Evolutionary conservation across 1,139 yeast species (phyloP), one percentile per base, ranked within the genome.

Genomic region (Geotrichum histeridarum): DNA sequence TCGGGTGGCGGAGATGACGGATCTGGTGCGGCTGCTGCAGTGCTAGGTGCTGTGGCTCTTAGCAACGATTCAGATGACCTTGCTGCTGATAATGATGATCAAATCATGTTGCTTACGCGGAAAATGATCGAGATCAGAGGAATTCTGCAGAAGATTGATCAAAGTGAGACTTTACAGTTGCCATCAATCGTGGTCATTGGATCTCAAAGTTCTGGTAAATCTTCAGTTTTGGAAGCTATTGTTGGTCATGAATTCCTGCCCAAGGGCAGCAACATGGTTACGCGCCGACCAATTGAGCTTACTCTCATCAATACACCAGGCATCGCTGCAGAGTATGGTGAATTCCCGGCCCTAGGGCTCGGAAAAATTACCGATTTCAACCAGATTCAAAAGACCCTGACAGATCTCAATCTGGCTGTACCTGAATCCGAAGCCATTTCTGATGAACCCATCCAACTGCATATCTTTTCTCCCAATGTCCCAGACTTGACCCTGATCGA

Each of bases 161-260:
- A 86, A 58, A 75, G 85, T 4, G 91, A 89, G 42, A 80, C 88
- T 11, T 75, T 93, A 47, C 87, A 84, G 60, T 74, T 94, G 42
- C 99, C 99, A 1, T 86, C 96, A 0, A 94, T 94, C 62, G 99
- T 94, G 15, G 99, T 94, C 1, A 82, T 94, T 61, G 99, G 99
- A 0, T 93, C 99, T 1, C 99, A 94, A 72, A 87, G 96, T 9
- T 88, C 96, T 51, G 99, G 99, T 52, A 91, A 91, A 69, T 87
- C 96, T 0, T 90, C 97, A 0, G 98, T 91, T 1, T 77, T 91
- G 57, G 98, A 91, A 67, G 82, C 96, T 14, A 86, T 91, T 57
- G 98, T 91, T 1, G 98, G 98, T 11, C 95, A 86, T 63, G 96
- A 91, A 65, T 91, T 91, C 64, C 73, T 91, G 57, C 98, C 98